Conservation (phyloP, 139 green algal genomes). For the Tetraselmis chui region DNA sequence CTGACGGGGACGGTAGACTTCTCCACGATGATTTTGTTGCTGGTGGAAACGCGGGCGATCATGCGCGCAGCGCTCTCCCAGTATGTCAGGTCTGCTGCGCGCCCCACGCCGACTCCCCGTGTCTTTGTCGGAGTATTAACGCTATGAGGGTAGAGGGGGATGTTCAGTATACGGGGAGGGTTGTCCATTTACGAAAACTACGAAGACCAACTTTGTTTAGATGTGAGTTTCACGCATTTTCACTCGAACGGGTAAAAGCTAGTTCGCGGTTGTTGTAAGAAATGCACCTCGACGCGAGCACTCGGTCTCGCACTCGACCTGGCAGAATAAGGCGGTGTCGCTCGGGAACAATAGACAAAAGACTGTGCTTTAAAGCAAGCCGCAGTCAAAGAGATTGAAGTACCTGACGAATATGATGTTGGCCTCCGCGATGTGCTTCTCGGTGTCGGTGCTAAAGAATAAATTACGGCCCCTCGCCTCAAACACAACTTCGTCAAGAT, state of each 20-base stretch:
- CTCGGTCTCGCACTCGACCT: too few species aligned
- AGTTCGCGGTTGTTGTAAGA: too few species aligned
- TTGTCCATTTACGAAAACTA: too few species aligned
- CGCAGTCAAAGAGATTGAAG: background rate
- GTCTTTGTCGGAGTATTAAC: constrained; percentile 99
- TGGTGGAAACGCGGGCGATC: constrained; percentile 79
- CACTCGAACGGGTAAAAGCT: too few species aligned
- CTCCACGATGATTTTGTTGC: constrained; percentile 96
- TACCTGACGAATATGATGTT: constrained; percentile 96
- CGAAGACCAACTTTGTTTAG: too few species aligned
- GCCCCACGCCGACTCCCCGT: constrained; percentile 88
- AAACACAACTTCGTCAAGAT: constrained; percentile 88
- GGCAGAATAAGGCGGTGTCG: too few species aligned
- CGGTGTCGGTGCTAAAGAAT: constrained; percentile 93
- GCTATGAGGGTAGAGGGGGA: too few species aligned
- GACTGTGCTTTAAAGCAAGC: background rate
- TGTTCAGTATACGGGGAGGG: too few species aligned
- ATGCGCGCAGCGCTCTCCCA: constrained; percentile 94
- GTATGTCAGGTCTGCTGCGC: constrained; percentile 97
- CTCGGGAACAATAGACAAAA: too few species aligned
- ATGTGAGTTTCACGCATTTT: too few species aligned
- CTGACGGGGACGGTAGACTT: constrained; percentile 99
- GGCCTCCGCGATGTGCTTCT: constrained; percentile 86
- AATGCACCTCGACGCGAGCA: too few species aligned
- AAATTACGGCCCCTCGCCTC: constrained; percentile 79